phyloP scores from a whole-genome alignment of 768 basidiomycete genomes.

The Termitomyces titanicus region DNA sequence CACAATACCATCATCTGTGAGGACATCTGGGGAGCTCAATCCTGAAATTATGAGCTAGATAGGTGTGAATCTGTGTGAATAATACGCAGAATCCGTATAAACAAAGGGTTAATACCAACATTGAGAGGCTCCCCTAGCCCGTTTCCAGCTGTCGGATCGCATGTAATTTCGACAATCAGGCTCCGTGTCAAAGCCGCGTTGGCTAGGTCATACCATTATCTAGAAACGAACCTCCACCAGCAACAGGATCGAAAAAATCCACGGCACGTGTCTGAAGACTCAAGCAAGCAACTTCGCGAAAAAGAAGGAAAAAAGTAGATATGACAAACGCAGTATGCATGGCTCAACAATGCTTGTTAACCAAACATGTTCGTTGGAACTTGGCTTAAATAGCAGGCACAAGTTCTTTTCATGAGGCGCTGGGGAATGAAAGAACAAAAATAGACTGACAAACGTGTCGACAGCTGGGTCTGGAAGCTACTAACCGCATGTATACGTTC shows the following conservation, averaged over 20 bases:
- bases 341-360: background rate
- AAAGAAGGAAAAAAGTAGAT: background rate
- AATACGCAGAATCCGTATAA: constrained; percentile 22
- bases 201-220: constrained; percentile 40
- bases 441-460: background rate
- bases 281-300: background rate
- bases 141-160: constrained; percentile 22
- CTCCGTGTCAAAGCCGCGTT: background rate
- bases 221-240: constrained; percentile 61
- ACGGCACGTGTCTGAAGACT: constrained; percentile 18
- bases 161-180: background rate
- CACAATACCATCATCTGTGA: constrained; percentile 51
- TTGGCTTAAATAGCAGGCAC: background rate
- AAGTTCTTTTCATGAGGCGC: background rate
- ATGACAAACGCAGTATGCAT: background rate
- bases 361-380: background rate
- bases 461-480: background rate
- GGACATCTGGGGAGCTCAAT: constrained; percentile 50
- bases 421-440: background rate
- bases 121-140: constrained; percentile 74
- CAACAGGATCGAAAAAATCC: constrained; percentile 40
- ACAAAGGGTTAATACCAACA: constrained; percentile 39
- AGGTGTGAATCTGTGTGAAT: background rate
- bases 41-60: constrained; percentile 63
- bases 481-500: background rate